Conservation (phyloP, 345 rosid genomes). For the Microcos paniculata region DNA sequence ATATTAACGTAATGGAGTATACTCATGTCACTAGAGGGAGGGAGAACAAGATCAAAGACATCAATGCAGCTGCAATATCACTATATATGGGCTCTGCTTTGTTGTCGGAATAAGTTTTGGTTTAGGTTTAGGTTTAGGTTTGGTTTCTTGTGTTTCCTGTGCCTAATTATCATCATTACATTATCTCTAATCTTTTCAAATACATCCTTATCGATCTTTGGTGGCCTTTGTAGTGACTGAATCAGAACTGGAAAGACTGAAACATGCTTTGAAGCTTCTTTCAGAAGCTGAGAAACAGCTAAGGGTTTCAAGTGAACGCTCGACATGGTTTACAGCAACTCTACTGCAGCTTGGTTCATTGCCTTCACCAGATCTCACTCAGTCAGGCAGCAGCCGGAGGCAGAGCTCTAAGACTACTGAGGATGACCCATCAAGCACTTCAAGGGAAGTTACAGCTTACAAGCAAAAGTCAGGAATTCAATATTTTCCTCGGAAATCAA, state of each 20-base stretch:
- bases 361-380: conserved; percentile 72
- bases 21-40: not conserved
- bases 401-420: conserved; percentile 83
- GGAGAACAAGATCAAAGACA: not conserved
- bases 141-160: not conserved
- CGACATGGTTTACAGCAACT: conserved; percentile 97
- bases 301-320: conserved; percentile 81
- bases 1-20: not conserved
- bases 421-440: conserved; percentile 73
- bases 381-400: conserved; percentile 77
- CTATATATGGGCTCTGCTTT: not conserved
- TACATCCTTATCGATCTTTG: conserved; percentile 1
- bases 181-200: not conserved
- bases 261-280: conserved; percentile 94
- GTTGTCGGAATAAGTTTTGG: not conserved
- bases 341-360: conserved; percentile 89
- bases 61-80: not conserved
- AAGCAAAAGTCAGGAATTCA: conserved; percentile 58
- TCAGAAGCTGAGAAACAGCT: conserved; percentile 95
- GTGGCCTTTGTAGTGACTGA: conserved; percentile 59
- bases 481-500: conserved; percentile 40
- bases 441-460: conserved; percentile 57
- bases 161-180: not conserved
- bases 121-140: no score
- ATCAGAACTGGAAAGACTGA: conserved; percentile 77